Evolutionary conservation across 495 filamentous ascomycete genomes (phyloP).

Genomic region (Talaromyces wortmannii): DNA sequence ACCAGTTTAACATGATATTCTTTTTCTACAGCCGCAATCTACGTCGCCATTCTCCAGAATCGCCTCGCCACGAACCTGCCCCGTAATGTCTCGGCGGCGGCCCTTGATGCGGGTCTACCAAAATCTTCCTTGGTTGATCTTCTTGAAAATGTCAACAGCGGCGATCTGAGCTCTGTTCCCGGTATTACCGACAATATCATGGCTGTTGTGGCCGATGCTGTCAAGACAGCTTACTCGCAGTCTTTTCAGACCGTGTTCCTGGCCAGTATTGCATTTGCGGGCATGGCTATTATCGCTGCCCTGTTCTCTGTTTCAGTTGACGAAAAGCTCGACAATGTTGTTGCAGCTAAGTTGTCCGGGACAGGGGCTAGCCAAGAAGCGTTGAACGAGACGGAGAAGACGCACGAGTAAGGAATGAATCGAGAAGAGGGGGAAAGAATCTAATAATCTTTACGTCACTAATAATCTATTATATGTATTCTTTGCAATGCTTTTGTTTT

Average conservation of each 20-base stretch:
- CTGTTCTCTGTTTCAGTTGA: slow-evolving; percentile 23
- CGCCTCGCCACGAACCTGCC: slow-evolving; percentile 23
- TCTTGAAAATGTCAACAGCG: slow-evolving; percentile 22
- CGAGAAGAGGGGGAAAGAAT: no score
- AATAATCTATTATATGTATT: no score
- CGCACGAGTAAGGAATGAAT: neutral
- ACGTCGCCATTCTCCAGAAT: slow-evolving; percentile 38
- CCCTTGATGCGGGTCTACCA: slow-evolving; percentile 34
- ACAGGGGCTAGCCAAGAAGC: neutral
- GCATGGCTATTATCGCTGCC: slow-evolving; percentile 32
- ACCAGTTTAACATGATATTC: neutral
- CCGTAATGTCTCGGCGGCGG: slow-evolving; percentile 29
- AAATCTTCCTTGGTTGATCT: slow-evolving; percentile 27
- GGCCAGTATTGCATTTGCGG: slow-evolving; percentile 39
- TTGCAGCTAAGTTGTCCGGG: slow-evolving; percentile 15
- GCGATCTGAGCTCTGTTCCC: slow-evolving; percentile 24
- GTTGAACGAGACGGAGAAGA: slow-evolving; percentile 1
- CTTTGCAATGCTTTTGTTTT: no score
- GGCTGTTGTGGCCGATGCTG: slow-evolving; percentile 23
- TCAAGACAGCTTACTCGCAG: slow-evolving; percentile 30
- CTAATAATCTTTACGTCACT: no score
- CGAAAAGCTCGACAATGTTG: slow-evolving; percentile 11
- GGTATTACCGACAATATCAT: slow-evolving; percentile 30
- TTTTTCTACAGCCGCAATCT: slow-evolving; percentile 28
- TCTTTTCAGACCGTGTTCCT: slow-evolving; percentile 41